Conservation (phyloP, 495 filamentous ascomycete genomes). For the Aeminium ludgeri region DNA sequence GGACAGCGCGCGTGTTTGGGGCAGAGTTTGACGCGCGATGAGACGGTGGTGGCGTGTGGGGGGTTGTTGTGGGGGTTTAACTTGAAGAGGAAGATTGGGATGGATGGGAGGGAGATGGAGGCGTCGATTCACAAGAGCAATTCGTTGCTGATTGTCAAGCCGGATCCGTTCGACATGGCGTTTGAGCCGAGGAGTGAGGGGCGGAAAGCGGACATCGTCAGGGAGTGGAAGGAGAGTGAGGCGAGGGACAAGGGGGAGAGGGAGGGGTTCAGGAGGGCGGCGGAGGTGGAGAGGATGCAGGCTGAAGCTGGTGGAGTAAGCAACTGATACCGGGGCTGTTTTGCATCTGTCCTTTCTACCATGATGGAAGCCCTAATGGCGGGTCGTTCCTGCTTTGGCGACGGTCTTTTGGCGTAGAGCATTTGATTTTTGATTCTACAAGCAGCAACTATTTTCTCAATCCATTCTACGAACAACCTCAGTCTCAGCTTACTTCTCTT, state of each 20-base stretch:
- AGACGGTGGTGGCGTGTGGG: slow-evolving; percentile 35
- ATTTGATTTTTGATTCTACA: no score
- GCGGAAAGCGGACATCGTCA: slow-evolving; percentile 19
- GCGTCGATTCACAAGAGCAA: slow-evolving; percentile 37
- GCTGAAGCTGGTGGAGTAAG: neutral
- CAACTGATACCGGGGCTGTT: no score
- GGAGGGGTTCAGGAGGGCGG: slow-evolving; percentile 12
- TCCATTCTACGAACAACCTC: no score
- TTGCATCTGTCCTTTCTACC: neutral
- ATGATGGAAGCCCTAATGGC: no score
- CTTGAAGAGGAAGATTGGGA: slow-evolving; percentile 29
- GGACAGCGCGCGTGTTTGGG: slow-evolving; percentile 25
- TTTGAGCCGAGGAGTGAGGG: slow-evolving; percentile 21
- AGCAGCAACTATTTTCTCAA: no score
- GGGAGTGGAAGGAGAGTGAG: slow-evolving; percentile 17
- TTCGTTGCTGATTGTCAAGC: slow-evolving; percentile 31
- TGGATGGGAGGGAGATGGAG: slow-evolving; percentile 24
- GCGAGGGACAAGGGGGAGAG: slow-evolving; percentile 13
- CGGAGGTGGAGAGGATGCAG: slow-evolving; percentile 2
- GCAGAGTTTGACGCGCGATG: slow-evolving; percentile 34
- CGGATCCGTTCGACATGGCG: neutral
- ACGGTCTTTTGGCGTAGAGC: no score
- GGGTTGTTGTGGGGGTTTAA: slow-evolving; percentile 38
- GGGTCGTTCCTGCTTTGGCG: no score
- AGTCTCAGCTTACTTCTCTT: no score